Percentiles rank a stretch among this genome's conserved stretches.
Evolutionary conservation across 768 basidiomycete genomes (phyloP).

Genomic region (Pleurotus giganteus): DNA sequence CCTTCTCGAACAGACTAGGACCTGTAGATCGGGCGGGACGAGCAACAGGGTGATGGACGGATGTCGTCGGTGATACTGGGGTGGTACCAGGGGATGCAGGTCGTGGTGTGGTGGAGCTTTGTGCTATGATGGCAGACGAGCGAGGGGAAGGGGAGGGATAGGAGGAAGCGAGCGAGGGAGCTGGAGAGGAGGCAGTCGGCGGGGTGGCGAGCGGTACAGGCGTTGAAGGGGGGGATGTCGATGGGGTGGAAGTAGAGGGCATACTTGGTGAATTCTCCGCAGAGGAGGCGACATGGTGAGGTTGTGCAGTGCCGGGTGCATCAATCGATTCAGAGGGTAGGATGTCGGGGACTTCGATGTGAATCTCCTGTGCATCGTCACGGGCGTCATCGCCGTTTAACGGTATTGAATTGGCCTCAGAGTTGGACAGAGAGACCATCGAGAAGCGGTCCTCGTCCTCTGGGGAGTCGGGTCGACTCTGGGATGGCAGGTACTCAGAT

Average conservation of each 20-base stretch:
- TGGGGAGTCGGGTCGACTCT: conserved; percentile 3
- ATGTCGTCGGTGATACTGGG: background rate
- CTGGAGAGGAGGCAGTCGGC: background rate
- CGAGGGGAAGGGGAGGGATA: conserved; percentile 17
- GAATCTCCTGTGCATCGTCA: background rate
- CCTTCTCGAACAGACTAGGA: conserved; percentile 73
- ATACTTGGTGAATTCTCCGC: background rate
- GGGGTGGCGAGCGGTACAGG: conserved; percentile 11
- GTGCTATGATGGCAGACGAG: conserved; percentile 22
- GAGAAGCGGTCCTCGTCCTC: conserved; percentile 12
- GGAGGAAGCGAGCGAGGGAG: conserved; percentile 4
- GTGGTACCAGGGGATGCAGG: background rate
- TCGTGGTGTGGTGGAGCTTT: conserved; percentile 18
- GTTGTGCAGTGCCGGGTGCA: background rate
- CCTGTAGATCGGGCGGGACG: conserved; percentile 53
- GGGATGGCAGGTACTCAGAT: conserved; percentile 4
- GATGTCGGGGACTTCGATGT: background rate
- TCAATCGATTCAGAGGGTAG: background rate
- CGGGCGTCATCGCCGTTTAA: background rate
- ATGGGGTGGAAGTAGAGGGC: conserved; percentile 3
- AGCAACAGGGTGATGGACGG: conserved; percentile 28
- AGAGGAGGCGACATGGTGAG: background rate
- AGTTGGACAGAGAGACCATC: conserved; percentile 22
- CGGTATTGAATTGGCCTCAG: conserved; percentile 5
- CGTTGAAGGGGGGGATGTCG: conserved; percentile 4